These are phyloP conservation scores for Nematocida ausubeli DNA, from an alignment of 371 early-diverging fungal species.

Conservation along the genomic window DNA sequence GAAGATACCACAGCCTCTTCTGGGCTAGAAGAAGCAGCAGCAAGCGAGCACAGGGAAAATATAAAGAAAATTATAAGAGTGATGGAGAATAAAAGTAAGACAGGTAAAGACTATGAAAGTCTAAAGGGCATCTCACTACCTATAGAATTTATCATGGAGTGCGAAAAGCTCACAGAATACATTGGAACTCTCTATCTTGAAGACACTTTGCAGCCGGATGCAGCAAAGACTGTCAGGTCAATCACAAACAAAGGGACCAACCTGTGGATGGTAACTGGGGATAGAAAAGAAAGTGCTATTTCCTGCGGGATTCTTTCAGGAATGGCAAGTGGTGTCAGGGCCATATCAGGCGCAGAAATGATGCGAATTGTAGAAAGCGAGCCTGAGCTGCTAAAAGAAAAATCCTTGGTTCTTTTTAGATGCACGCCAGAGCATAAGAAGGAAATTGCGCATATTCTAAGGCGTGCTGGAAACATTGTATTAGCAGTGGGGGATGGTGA, in stretches of 20 bases:
- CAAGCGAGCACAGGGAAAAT: neutral
- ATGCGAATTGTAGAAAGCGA: neutral
- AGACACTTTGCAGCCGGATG: constrained; percentile 89
- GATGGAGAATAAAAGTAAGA: neutral
- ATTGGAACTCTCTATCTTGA: constrained; percentile 89
- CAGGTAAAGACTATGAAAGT: neutral
- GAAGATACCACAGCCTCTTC: constrained; percentile 68
- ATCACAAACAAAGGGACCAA: constrained; percentile 83
- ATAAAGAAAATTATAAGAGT: neutral
- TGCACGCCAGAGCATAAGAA: constrained; percentile 83
- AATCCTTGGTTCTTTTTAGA: constrained; percentile 70
- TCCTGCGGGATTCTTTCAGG: constrained; percentile 68
- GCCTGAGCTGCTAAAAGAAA: neutral
- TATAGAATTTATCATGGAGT: neutral
- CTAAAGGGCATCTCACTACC: neutral
- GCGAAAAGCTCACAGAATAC: neutral
- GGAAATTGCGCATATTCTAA: constrained; percentile 81
- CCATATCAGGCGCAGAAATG: constrained; percentile 35
- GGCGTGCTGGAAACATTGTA: constrained; percentile 73
- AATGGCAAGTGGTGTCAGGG: constrained; percentile 17
- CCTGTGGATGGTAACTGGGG: constrained; percentile 97
- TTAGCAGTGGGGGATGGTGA: constrained; percentile 95
- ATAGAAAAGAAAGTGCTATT: constrained; percentile 97
- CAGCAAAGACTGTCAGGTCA: constrained; percentile 79
- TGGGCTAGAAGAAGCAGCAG: neutral